These are phyloP conservation scores for Candida vartiovaarae DNA, from an alignment of 805 yeast genomes.

Conservation along the genomic window DNA sequence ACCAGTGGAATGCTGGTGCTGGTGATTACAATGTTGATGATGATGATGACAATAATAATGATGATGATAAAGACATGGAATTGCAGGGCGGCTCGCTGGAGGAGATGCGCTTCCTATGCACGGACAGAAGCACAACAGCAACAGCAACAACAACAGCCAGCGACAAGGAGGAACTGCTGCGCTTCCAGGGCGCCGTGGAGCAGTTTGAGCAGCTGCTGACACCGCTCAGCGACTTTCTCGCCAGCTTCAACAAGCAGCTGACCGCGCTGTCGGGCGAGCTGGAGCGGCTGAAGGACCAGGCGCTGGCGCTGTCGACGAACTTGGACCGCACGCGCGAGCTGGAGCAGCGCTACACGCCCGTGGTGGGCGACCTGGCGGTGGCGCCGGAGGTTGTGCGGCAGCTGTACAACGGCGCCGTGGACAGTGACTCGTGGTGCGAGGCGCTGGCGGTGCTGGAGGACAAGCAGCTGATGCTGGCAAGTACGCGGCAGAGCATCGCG, in stretches of 20 bases:
- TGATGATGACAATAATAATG: too few species aligned
- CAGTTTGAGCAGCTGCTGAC: slow-evolving; percentile 24
- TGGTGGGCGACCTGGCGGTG: slow-evolving; percentile 67
- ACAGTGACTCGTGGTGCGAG: slow-evolving; percentile 54
- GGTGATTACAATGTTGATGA: too few species aligned
- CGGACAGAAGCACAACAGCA: not conserved
- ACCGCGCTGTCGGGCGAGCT: slow-evolving; percentile 51
- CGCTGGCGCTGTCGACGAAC: slow-evolving; percentile 40
- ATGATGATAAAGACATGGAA: not conserved
- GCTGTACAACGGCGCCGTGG: slow-evolving; percentile 49
- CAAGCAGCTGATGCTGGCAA: slow-evolving; percentile 47
- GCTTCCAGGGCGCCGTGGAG: slow-evolving; percentile 12
- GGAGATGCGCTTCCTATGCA: slow-evolving; percentile 11
- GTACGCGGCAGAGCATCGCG: slow-evolving; percentile 23
- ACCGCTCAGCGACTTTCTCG: slow-evolving; percentile 48
- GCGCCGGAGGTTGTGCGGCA: slow-evolving; percentile 65
- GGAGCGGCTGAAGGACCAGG: slow-evolving; percentile 50
- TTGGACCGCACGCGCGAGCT: slow-evolving; percentile 41
- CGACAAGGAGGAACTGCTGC: slow-evolving; percentile 8
- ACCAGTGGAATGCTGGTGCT: too few species aligned
- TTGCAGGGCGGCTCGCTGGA: slow-evolving; percentile 7
- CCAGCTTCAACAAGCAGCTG: slow-evolving; percentile 51
- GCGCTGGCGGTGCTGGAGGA: slow-evolving; percentile 52
- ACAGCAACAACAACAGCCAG: too few species aligned
- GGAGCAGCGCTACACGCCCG: slow-evolving; percentile 55